Percentiles rank a stretch among this genome's conserved stretches.
These are phyloP conservation scores for Laguncularia racemosa DNA, from an alignment of 345 rosid genomes.

Conservation along the genomic window DNA sequence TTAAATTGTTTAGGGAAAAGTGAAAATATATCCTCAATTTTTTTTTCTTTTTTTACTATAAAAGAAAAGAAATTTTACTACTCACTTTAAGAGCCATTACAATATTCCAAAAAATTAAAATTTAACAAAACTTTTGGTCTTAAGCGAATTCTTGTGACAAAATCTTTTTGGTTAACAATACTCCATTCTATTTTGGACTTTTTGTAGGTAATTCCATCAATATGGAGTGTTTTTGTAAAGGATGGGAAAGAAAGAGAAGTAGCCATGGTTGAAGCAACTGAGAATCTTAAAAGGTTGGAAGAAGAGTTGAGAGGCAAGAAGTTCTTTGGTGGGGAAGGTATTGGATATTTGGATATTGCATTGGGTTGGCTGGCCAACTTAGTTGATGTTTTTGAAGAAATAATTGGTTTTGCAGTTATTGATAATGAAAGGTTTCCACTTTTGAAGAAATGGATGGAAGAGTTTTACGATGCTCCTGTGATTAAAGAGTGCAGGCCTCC, in stretches of 20 bases:
- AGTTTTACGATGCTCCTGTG: slow-evolving; percentile 1
- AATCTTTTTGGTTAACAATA: no score
- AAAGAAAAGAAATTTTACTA: no score
- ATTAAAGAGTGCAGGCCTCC: slow-evolving; percentile 10
- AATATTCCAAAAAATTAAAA: no score
- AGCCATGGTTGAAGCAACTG: neutral
- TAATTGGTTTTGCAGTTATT: neutral
- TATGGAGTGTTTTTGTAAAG: neutral
- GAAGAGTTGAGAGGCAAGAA: slow-evolving; percentile 8
- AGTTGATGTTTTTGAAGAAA: slow-evolving; percentile 6
- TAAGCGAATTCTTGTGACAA: no score
- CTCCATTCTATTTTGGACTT: no score
- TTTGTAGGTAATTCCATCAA: slow-evolving; percentile 2
- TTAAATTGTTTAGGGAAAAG: no score
- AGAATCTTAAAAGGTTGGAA: slow-evolving; percentile 5
- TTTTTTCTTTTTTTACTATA: no score
- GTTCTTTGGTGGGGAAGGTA: slow-evolving; percentile 10
- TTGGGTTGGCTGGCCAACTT: slow-evolving; percentile 11
- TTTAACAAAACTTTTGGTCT: no score
- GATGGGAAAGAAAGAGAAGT: slow-evolving; percentile 6
- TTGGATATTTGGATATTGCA: slow-evolving; percentile 9
- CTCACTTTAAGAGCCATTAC: no score
- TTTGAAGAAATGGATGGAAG: slow-evolving; percentile 2
- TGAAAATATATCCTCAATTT: no score
- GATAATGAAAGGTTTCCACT: slow-evolving; percentile 9